Conservation (phyloP, 805 yeast species). For the Lachancea kluyveri region DNA sequence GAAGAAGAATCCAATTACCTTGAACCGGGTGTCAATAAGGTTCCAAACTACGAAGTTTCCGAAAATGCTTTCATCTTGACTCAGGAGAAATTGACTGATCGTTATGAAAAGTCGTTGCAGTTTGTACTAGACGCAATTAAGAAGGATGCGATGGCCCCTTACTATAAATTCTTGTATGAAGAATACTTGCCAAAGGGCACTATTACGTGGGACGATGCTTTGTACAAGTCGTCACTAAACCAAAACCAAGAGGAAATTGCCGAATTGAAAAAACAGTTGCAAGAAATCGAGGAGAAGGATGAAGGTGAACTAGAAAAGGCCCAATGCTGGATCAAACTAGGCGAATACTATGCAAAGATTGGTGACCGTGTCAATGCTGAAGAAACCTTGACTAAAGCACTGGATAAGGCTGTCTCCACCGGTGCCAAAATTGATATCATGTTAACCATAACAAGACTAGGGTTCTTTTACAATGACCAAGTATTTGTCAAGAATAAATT, state of each 20-base stretch:
- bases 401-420: slow-evolving; percentile 73
- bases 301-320: slow-evolving; percentile 85
- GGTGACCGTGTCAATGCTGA: slow-evolving; percentile 75
- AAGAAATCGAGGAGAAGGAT: slow-evolving; percentile 47
- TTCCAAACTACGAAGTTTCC: slow-evolving; percentile 82
- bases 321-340: slow-evolving; percentile 70
- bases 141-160: slow-evolving; percentile 69
- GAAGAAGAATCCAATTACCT: slow-evolving; percentile 17
- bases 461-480: slow-evolving; percentile 83
- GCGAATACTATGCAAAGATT: slow-evolving; percentile 80
- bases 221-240: slow-evolving; percentile 45
- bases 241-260: slow-evolving; percentile 52
- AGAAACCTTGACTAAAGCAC: slow-evolving; percentile 60
- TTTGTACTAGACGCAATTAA: slow-evolving; percentile 50
- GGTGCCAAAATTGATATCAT: slow-evolving; percentile 87
- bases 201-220: slow-evolving; percentile 52
- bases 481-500: slow-evolving; percentile 61
- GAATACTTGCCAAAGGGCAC: slow-evolving; percentile 32
- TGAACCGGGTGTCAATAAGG: slow-evolving; percentile 34
- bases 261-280: slow-evolving; percentile 38
- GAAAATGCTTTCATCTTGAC: slow-evolving; percentile 66
- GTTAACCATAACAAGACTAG: slow-evolving; percentile 77
- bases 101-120: slow-evolving; percentile 38
- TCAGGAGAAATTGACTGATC: slow-evolving; percentile 31
- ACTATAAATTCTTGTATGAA: slow-evolving; percentile 61